These are phyloP conservation scores for Neoboletus brunneissimus DNA, from an alignment of 768 basidiomycete species.

Conservation along the genomic window DNA sequence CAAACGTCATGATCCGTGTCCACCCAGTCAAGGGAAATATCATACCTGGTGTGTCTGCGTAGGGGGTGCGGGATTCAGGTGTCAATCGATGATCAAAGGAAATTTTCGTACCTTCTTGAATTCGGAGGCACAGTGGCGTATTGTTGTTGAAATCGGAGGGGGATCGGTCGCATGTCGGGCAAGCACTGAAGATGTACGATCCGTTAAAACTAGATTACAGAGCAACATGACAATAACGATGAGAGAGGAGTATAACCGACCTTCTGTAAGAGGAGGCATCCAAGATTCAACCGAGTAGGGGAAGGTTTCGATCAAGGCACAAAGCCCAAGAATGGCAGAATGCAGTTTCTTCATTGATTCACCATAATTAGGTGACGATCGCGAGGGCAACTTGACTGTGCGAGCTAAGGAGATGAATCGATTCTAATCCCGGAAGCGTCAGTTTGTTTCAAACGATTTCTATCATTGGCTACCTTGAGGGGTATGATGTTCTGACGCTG, in stretches of 20 bases:
- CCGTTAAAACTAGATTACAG: neutral
- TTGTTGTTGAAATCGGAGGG: constrained; percentile 86
- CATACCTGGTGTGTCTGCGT: constrained; percentile 61
- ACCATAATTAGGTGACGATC: constrained; percentile 71
- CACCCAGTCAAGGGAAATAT: neutral
- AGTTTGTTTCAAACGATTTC: neutral
- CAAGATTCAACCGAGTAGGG: constrained; percentile 95
- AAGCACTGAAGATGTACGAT: constrained; percentile 48
- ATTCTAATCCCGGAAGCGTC: constrained; percentile 46
- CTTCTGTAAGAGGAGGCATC: constrained; percentile 81
- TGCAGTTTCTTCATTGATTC: constrained; percentile 72
- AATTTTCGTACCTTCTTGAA: constrained; percentile 71
- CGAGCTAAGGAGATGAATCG: constrained; percentile 71
- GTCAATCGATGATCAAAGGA: constrained; percentile 3
- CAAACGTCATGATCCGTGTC: constrained; percentile 9
- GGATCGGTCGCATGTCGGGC: constrained; percentile 82
- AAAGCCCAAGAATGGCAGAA: constrained; percentile 91
- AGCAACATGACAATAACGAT: neutral
- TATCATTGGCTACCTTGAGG: constrained; percentile 56
- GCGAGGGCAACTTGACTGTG: constrained; percentile 60
- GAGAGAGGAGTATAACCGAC: constrained; percentile 34
- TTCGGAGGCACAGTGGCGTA: constrained; percentile 80
- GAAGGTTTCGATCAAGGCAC: constrained; percentile 89
- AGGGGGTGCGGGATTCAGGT: constrained; percentile 1
- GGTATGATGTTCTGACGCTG: constrained; percentile 83